A percentile compares a stretch with the other conserved stretches of the same genome.
Evolutionary conservation across 768 basidiomycete genomes (phyloP).

Genomic region (Kwoniella sp.): DNA sequence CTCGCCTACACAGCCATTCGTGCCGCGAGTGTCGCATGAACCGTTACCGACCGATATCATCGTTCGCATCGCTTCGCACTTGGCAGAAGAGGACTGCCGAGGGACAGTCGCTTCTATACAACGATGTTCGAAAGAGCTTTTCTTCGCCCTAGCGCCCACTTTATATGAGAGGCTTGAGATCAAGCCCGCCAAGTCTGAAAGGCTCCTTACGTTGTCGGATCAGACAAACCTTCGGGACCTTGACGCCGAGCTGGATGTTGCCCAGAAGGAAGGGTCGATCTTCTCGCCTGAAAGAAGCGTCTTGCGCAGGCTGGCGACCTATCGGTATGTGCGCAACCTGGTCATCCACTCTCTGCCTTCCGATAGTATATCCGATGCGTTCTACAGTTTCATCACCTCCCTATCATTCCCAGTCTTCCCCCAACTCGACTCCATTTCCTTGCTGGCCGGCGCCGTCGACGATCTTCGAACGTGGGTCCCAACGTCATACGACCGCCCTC

Average conservation of each 20-base stretch:
- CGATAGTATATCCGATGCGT: slow-evolving; percentile 8
- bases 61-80: slow-evolving; percentile 17
- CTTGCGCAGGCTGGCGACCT: slow-evolving; percentile 15
- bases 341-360: slow-evolving; percentile 23
- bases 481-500: slow-evolving; percentile 18
- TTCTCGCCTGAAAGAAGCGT: neutral
- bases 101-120: slow-evolving; percentile 10
- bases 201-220: slow-evolving; percentile 10
- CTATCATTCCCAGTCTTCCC: slow-evolving; percentile 9
- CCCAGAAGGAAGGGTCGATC: neutral
- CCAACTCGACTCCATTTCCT: slow-evolving; percentile 10
- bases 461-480: slow-evolving; percentile 26
- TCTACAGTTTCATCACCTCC: neutral
- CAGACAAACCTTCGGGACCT: neutral
- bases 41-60: slow-evolving; percentile 23
- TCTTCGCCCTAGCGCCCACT: slow-evolving; percentile 24
- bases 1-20: neutral
- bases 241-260: neutral
- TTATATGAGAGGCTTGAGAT: slow-evolving; percentile 22
- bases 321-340: slow-evolving; percentile 18
- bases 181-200: neutral
- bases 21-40: neutral
- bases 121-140: slow-evolving; percentile 22
- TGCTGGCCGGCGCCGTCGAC: slow-evolving; percentile 28
- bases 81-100: slow-evolving; percentile 1